These are phyloP conservation scores for Withania somnifera DNA, from an alignment of 305 asterid genomes.

Conservation along the genomic window DNA sequence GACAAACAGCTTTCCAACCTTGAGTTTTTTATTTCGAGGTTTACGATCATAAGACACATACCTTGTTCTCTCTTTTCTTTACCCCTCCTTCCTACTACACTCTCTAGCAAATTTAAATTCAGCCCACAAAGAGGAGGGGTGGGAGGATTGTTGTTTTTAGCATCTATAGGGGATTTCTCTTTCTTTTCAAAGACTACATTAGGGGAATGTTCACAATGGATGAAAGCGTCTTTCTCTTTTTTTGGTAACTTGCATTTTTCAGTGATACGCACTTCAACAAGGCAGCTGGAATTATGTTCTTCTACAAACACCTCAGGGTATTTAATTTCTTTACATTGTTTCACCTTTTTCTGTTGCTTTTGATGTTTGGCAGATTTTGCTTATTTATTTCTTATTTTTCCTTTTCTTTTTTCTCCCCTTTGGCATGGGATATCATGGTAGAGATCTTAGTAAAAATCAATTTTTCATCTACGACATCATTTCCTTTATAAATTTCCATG, in stretches of 20 bases:
- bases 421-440: no score
- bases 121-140: background rate
- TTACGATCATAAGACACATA: background rate
- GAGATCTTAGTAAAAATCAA: no score
- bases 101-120: background rate
- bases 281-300: background rate
- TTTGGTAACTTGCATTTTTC: background rate
- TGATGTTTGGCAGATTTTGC: background rate
- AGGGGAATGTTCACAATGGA: background rate
- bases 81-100: background rate
- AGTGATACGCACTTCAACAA: background rate
- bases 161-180: background rate
- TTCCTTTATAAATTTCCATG: no score
- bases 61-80: background rate
- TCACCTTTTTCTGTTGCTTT: background rate
- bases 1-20: accelerated
- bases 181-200: background rate
- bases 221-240: background rate
- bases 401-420: no score
- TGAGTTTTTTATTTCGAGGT: background rate
- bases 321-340: background rate
- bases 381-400: no score
- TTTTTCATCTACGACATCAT: no score
- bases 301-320: background rate
- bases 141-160: background rate